A percentile compares a stretch with the other conserved stretches of the same genome.
These are phyloP conservation scores for Acer negundo DNA, from an alignment of 345 rosid genomes.

Conservation along the genomic window DNA sequence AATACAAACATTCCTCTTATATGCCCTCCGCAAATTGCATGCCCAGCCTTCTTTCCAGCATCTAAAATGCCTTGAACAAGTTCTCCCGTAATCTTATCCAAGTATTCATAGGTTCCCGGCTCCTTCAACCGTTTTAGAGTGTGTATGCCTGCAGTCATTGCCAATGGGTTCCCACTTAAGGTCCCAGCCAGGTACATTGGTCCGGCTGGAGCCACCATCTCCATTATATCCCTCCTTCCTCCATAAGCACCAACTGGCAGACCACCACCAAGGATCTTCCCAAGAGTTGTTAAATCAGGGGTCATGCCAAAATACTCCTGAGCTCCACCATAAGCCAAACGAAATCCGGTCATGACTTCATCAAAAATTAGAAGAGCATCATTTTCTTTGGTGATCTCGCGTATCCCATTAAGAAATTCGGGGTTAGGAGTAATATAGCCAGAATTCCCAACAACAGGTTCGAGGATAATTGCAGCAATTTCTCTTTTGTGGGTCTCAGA, in stretches of 20 bases:
- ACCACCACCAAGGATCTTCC: slow-evolving; percentile 94
- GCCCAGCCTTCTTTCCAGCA: slow-evolving; percentile 85
- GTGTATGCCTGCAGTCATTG: slow-evolving; percentile 93
- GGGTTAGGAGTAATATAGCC: slow-evolving; percentile 77
- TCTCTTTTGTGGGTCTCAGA: slow-evolving; percentile 68
- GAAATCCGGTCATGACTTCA: slow-evolving; percentile 97
- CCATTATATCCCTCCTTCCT: slow-evolving; percentile 91
- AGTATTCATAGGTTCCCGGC: slow-evolving; percentile 77
- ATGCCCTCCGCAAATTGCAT: slow-evolving; percentile 82
- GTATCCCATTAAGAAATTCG: slow-evolving; percentile 66
- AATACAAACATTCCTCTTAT: slow-evolving; percentile 91
- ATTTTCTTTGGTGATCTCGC: slow-evolving; percentile 59
- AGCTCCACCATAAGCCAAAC: slow-evolving; percentile 90
- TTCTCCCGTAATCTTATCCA: slow-evolving; percentile 71
- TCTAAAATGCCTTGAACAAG: slow-evolving; percentile 68
- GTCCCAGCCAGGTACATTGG: slow-evolving; percentile 99
- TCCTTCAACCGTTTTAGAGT: slow-evolving; percentile 67
- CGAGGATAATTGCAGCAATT: slow-evolving; percentile 77
- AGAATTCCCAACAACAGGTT: slow-evolving; percentile 91
- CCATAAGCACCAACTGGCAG: slow-evolving; percentile 95
- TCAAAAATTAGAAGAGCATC: slow-evolving; percentile 74
- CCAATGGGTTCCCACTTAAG: slow-evolving; percentile 92
- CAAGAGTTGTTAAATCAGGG: slow-evolving; percentile 82
- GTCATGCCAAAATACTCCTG: slow-evolving; percentile 85
- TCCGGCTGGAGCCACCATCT: slow-evolving; percentile 98